Evolutionary conservation across 345 rosid species (phyloP).

Genomic region (Gossypium anomalum): DNA sequence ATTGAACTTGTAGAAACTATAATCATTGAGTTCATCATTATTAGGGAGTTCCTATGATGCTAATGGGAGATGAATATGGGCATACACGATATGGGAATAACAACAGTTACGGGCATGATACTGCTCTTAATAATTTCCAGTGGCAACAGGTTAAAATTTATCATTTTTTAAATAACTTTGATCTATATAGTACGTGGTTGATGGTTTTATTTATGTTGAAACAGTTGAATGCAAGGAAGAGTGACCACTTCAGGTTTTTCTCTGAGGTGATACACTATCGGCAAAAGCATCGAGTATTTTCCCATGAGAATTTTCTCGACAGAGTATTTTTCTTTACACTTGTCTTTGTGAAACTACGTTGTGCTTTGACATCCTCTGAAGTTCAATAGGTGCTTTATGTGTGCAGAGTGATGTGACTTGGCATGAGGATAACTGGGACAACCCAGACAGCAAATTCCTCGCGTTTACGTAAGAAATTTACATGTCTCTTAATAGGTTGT

Average conservation of each 20-base stretch:
- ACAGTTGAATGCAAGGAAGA: conserved; percentile 58
- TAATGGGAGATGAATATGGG: conserved; percentile 96
- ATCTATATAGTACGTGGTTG: neutral
- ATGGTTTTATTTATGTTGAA: conserved; percentile 14
- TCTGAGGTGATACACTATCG: conserved; percentile 69
- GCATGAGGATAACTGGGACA: conserved; percentile 93
- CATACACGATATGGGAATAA: conserved; percentile 89
- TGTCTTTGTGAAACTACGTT: conserved; percentile 8
- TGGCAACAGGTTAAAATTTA: conserved; percentile 55
- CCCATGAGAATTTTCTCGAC: conserved; percentile 58
- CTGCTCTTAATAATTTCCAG: conserved; percentile 74
- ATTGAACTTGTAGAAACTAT: neutral
- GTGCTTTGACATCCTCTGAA: neutral
- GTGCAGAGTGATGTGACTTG: conserved; percentile 74
- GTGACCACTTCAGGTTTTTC: conserved; percentile 72
- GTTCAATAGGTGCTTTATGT: conserved; percentile 13
- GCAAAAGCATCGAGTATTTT: conserved; percentile 38
- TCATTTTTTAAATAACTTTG: neutral
- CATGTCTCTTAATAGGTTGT: neutral
- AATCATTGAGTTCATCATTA: conserved; percentile 10
- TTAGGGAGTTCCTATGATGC: conserved; percentile 93
- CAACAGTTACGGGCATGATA: conserved; percentile 93
- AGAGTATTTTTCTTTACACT: conserved; percentile 36
- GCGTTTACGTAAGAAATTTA: conserved; percentile 73
- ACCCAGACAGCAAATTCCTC: conserved; percentile 81